Evolutionary conservation across 2,329 filamentous ascomycete species (phyloP), one percentile per base, ranked within the genome.

Genomic region (Arthrobotrys iridis): DNA sequence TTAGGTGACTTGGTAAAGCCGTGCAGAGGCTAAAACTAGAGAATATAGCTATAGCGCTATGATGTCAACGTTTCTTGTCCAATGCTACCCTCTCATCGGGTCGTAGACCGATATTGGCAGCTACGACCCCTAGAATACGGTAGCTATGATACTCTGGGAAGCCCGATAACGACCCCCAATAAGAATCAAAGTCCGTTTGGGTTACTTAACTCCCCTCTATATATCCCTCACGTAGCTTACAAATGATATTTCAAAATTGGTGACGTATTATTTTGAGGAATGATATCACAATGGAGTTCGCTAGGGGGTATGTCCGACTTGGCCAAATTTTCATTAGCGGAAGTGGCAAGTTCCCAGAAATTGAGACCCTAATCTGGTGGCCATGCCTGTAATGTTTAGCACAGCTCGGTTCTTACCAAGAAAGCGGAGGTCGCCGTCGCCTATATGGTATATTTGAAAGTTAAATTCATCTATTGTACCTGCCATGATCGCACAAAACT

Each of bases 1-100:
- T 55, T 55, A 37, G 48, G 37, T 55, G 50, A 10, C 50, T 55
- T 55, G 50, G 30, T 55, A 37, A 13, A 24, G 6, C 50, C 37
- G 15, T 28, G 30, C 22, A 30, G 18, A 37, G 2, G 37, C 28
- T 37, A 35, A 15, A 55, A 55, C 37, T 24, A 10, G 50, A 10
- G 8, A 22, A 55, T 20, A n/a, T n/a, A n/a, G 18, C 20, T 22
- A 24, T 37, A n/a, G n/a, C n/a, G n/a, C 30, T 55, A 37, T 37
- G 30, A 55, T 55, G 37, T 37, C 50, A 37, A 5, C 7, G 11
- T 18, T 55, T 37, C 30, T n/a, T 4, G 15, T 24, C 28, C 18
- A 7, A 2, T 5, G 7, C 30, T 24, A 55, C 24, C 11, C 50
- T 11, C 8, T n/a, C 11, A 37, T 35, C 15, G 6, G 18, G 50